Conservation (phyloP, 768 basidiomycete species). For the Hortiboletus campestris region DNA sequence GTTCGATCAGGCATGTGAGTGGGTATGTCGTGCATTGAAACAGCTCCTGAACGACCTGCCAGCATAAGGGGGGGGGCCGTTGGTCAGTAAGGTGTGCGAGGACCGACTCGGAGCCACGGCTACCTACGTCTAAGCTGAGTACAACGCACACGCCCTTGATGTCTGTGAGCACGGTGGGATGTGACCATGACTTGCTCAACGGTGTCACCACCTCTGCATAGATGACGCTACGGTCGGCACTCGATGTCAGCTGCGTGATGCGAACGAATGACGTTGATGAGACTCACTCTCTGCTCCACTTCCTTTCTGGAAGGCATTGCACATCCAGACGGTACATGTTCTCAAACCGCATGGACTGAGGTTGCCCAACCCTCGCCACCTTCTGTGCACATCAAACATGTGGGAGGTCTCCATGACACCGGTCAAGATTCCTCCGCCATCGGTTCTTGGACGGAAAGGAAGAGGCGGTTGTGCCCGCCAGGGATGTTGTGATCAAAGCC, state of each 20-base stretch:
- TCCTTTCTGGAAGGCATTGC: neutral
- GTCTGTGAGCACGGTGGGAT: fast-evolving
- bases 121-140: neutral
- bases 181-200: neutral
- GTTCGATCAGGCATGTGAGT: neutral
- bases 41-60: neutral
- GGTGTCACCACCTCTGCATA: neutral
- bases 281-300: neutral
- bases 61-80: too few species aligned
- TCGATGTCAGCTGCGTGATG: too few species aligned
- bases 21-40: neutral
- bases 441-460: neutral
- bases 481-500: neutral
- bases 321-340: neutral
- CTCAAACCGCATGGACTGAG: neutral
- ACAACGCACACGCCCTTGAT: neutral
- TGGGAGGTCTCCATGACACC: neutral
- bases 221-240: too few species aligned
- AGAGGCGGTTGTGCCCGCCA: neutral
- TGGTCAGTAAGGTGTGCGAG: too few species aligned
- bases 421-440: neutral
- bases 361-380: neutral
- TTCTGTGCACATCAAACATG: neutral
- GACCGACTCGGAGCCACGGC: too few species aligned
- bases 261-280: too few species aligned